These are phyloP conservation scores for Pythium vanterpoolii DNA, from an alignment of 352 stramenopile genomes.

Conservation along the genomic window DNA sequence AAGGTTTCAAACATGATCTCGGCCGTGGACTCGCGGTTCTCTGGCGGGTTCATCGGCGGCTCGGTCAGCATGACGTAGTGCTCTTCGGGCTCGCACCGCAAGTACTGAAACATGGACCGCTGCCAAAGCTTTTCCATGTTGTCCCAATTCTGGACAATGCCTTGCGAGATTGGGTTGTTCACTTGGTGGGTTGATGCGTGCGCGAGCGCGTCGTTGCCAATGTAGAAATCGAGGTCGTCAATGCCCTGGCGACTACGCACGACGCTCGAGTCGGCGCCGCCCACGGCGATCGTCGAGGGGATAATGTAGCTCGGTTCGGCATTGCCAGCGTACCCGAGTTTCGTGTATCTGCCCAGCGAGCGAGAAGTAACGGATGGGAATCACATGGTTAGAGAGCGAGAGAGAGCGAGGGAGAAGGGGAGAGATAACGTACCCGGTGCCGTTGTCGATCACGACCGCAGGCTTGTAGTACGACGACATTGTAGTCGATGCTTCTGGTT, in stretches of 20 bases:
- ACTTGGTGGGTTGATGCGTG: slow-evolving; percentile 91
- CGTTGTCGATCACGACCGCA: slow-evolving; percentile 96
- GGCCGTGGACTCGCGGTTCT: slow-evolving; percentile 94
- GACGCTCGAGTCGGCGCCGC: slow-evolving; percentile 52
- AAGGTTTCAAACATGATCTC: slow-evolving; percentile 98
- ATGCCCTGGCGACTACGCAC: slow-evolving; percentile 88
- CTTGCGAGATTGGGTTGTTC: slow-evolving; percentile 88
- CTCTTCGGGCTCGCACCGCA: slow-evolving; percentile 92
- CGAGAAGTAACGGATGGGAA: too few species aligned
- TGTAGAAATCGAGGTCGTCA: slow-evolving; percentile 95
- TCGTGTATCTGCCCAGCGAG: slow-evolving; percentile 86
- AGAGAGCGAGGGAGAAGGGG: slow-evolving; percentile 7
- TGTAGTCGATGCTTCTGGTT: too few species aligned
- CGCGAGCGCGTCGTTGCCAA: slow-evolving; percentile 91
- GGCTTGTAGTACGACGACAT: slow-evolving; percentile 81
- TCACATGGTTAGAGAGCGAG: slow-evolving; percentile 2
- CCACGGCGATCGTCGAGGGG: slow-evolving; percentile 90
- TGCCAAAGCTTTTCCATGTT: slow-evolving; percentile 96
- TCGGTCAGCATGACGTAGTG: slow-evolving; percentile 93
- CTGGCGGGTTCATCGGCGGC: slow-evolving; percentile 91
- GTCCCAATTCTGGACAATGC: slow-evolving; percentile 94
- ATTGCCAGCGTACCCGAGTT: slow-evolving; percentile 96
- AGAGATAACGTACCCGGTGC: slow-evolving; percentile 79
- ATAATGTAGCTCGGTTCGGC: slow-evolving; percentile 95
- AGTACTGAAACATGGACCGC: slow-evolving; percentile 91